Conservation (phyloP, 352 stramenopile species). For the Aphanomyces stellatus region DNA sequence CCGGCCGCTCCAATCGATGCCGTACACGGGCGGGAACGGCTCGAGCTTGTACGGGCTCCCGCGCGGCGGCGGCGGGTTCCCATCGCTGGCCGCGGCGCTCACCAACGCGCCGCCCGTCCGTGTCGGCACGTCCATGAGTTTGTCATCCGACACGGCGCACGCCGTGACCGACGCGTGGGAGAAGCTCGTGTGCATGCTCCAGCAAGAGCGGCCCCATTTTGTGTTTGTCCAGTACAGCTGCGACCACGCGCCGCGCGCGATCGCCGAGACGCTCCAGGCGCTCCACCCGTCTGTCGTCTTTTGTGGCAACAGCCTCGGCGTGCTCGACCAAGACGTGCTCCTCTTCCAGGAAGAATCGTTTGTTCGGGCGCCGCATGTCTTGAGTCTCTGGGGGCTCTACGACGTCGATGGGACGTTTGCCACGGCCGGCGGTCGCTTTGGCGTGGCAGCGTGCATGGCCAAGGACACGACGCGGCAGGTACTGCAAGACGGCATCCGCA, state of each 20-base stretch:
- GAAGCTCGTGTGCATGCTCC: slow-evolving; percentile 44
- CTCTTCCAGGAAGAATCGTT: slow-evolving; percentile 42
- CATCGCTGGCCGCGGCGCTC: too few species aligned
- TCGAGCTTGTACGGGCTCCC: neutral
- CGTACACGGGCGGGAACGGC: neutral
- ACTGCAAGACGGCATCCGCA: slow-evolving; percentile 50
- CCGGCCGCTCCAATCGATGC: slow-evolving; percentile 2
- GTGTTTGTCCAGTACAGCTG: slow-evolving; percentile 75
- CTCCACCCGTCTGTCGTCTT: slow-evolving; percentile 67
- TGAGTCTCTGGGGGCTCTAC: slow-evolving; percentile 75
- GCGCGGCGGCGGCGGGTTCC: neutral
- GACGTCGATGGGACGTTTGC: slow-evolving; percentile 75
- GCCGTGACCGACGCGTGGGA: slow-evolving; percentile 48
- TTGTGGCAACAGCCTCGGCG: slow-evolving; percentile 67
- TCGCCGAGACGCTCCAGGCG: slow-evolving; percentile 54
- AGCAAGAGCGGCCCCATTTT: slow-evolving; percentile 57
- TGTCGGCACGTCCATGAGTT: slow-evolving; percentile 59
- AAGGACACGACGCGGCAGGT: slow-evolving; percentile 56
- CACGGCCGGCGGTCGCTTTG: slow-evolving; percentile 61
- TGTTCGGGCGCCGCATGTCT: slow-evolving; percentile 29
- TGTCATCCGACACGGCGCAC: slow-evolving; percentile 43
- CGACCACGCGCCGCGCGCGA: slow-evolving; percentile 38
- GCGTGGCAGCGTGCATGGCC: slow-evolving; percentile 21
- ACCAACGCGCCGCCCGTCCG: slow-evolving; percentile 43
- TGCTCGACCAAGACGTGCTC: slow-evolving; percentile 22